Evolutionary conservation across 345 rosid species (phyloP).

Genomic region (Erysimum cheiranthoides): DNA sequence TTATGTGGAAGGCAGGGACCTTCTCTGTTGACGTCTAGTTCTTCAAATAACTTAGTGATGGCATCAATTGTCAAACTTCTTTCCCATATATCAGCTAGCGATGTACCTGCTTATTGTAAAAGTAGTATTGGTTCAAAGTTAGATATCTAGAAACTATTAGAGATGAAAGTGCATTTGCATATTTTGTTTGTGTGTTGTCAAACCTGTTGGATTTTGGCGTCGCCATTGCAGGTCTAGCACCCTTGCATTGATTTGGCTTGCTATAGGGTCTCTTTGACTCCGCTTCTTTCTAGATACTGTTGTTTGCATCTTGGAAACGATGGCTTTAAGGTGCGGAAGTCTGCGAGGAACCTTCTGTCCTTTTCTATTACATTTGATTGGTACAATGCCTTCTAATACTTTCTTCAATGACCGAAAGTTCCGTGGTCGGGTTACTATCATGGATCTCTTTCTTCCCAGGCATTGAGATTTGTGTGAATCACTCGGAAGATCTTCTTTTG

Average conservation of each 20-base stretch:
- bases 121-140: not conserved
- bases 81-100: slow-evolving; percentile 45
- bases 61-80: slow-evolving; percentile 44
- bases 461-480: slow-evolving; percentile 36
- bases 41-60: slow-evolving; percentile 48
- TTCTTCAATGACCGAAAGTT: slow-evolving; percentile 53
- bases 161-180: not conserved
- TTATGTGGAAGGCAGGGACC: slow-evolving; percentile 27
- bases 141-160: not conserved
- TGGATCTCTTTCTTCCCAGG: slow-evolving; percentile 58
- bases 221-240: slow-evolving; percentile 14
- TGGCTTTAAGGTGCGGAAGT: not conserved
- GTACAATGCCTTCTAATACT: slow-evolving; percentile 30
- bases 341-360: not conserved
- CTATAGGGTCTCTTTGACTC: slow-evolving; percentile 46
- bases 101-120: slow-evolving; percentile 52
- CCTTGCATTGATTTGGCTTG: slow-evolving; percentile 33
- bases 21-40: slow-evolving; percentile 56
- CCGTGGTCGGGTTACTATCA: slow-evolving; percentile 43
- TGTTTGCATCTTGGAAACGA: slow-evolving; percentile 38
- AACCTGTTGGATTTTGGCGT: slow-evolving; percentile 44
- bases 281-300: slow-evolving; percentile 57
- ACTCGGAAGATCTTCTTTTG: slow-evolving; percentile 33
- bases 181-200: not conserved
- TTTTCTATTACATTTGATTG: slow-evolving; percentile 37